These are phyloP conservation scores for Penicillium griseofulvum DNA, from an alignment of 2,329 filamentous ascomycete genomes.

Conservation along the genomic window DNA sequence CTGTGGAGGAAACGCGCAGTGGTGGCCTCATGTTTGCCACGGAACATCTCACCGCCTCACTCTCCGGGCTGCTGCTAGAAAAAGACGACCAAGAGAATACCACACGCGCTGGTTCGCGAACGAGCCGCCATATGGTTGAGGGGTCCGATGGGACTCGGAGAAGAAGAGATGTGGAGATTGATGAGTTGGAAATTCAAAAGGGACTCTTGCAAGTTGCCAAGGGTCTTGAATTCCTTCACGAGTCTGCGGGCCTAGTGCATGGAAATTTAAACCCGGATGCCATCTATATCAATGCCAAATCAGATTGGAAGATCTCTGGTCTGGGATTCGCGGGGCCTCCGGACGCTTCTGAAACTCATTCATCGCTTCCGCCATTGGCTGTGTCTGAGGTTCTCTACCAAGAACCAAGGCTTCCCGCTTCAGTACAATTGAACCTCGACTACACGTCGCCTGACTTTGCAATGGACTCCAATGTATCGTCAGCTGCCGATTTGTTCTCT, in stretches of 20 bases:
- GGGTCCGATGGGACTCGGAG: constrained; percentile 70
- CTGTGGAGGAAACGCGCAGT: constrained; percentile 87
- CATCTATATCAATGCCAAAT: constrained; percentile 92
- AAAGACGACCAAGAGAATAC: constrained; percentile 82
- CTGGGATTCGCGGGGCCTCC: constrained; percentile 82
- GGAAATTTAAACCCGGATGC: constrained; percentile 92
- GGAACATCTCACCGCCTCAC: constrained; percentile 84
- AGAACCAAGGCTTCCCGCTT: constrained; percentile 75
- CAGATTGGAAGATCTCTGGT: constrained; percentile 98
- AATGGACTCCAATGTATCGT: constrained; percentile 81
- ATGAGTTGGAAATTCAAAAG: constrained; percentile 97
- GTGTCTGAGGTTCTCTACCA: constrained; percentile 81
- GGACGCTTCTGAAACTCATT: constrained; percentile 69
- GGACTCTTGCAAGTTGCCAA: constrained; percentile 90
- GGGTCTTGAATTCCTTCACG: constrained; percentile 90
- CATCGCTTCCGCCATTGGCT: constrained; percentile 74
- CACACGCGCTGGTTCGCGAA: constrained; percentile 65
- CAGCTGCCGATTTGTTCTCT: constrained; percentile 88
- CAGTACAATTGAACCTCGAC: constrained; percentile 86
- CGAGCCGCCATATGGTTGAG: constrained; percentile 77
- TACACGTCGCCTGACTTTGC: constrained; percentile 94
- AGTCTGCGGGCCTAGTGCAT: constrained; percentile 90
- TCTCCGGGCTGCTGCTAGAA: constrained; percentile 76
- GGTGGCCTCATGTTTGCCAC: constrained; percentile 95
- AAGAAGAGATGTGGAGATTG: constrained; percentile 82